A percentile compares a stretch with the other conserved stretches of the same genome.
Conservation (phyloP, 1,284 basidiomycete genomes). For the Leucoagaricus sp. region DNA sequence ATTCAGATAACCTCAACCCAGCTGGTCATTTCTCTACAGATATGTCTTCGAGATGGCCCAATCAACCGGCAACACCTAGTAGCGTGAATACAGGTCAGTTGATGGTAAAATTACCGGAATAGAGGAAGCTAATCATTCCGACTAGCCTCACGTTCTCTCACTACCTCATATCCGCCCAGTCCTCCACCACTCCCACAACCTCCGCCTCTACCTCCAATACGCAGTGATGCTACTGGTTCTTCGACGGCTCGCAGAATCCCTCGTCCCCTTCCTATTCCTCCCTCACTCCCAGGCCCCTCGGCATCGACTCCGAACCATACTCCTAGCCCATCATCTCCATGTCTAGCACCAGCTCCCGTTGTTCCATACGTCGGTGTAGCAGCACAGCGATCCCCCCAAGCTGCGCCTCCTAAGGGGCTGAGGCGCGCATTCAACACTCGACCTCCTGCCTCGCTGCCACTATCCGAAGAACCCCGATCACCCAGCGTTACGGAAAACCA, state of each 20-base stretch:
- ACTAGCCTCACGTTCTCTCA: slow-evolving; percentile 1
- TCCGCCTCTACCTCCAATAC: not conserved
- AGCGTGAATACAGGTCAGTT: slow-evolving; percentile 12
- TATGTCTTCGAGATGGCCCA: not conserved
- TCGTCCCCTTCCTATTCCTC: slow-evolving; percentile 13
- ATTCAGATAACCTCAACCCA: slow-evolving; percentile 6
- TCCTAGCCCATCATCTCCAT: not conserved
- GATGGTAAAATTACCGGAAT: not conserved
- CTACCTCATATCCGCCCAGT: not conserved
- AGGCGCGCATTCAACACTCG: too few relatives aligned
- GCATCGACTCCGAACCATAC: not conserved
- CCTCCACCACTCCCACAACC: not conserved
- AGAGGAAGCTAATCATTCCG: not conserved
- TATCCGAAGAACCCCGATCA: not conserved
- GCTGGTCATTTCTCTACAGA: not conserved
- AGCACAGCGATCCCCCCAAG: too few relatives aligned
- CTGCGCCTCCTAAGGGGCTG: too few relatives aligned
- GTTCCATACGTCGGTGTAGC: not conserved
- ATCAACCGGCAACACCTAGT: slow-evolving; percentile 12
- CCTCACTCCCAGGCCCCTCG: not conserved
- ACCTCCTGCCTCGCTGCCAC: not conserved
- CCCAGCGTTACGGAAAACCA: not conserved
- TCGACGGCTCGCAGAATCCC: not conserved
- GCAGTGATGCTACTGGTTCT: not conserved
- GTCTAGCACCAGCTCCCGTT: not conserved